Evolutionary conservation across 352 stramenopile genomes (phyloP), one percentile per base, ranked within the genome.

Genomic region (Globisporangium lucens): DNA sequence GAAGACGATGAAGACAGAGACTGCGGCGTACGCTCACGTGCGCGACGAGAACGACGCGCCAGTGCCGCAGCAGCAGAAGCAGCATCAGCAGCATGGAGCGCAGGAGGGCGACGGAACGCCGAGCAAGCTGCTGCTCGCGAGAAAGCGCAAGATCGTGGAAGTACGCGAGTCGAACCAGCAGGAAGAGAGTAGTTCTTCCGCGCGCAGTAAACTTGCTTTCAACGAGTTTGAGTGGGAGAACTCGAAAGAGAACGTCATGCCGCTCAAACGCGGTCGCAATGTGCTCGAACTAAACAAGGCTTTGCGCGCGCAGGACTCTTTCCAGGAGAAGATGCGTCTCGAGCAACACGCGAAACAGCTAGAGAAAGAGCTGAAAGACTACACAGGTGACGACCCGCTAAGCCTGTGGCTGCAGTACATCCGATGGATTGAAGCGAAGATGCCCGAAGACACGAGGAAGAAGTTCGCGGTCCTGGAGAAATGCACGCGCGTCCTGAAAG

Each of bases 161-260:
- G 71, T 69, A 61, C 61, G 61, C 52, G 62, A 73, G 46, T 59
- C 27, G 38, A 65, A 70, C 20, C 36, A 55, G 13, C 57, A 46
- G 36, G 33, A 68, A 1, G 61, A 72, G 35, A 24, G 35, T 8
- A n/a, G 33, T 20, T 24, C 35, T 41, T 15, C 49, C 41, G 3
- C 64, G 9, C 27, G 38, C 24, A 41, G 59, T 15, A 61, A 60
- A 61, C 63, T 53, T 22, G 1, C 60, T n/a, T 66, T 47, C 51
- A 62, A 61, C 41, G 77, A 79, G 51, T 95, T 93, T 67, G 82
- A 87, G 75, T 96, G 88, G 88, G 88, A 96, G 71, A 80, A 75
- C 68, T 87, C 85, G 38, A 96, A 96, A 67, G 88, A 96, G 71
- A 96, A 96, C 68, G 85, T 96, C n/a, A 80, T 93, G 77, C 88